Evolutionary conservation across 1,284 basidiomycete species (phyloP).

Genomic region (Puccinia coronata): DNA sequence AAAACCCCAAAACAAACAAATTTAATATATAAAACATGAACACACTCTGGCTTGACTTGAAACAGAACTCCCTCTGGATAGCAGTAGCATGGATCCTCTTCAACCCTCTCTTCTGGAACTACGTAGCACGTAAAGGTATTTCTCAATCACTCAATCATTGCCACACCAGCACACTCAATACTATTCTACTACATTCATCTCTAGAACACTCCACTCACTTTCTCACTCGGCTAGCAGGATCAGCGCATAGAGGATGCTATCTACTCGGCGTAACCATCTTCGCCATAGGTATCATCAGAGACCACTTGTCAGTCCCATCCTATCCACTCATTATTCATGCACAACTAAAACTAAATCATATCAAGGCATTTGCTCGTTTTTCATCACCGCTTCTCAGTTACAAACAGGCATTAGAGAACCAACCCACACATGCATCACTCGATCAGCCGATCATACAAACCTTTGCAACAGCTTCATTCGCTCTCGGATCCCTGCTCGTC

Average conservation of each 20-base stretch:
- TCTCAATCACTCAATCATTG: too few species aligned
- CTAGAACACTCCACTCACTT: constrained; percentile 57
- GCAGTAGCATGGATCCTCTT: constrained; percentile 24
- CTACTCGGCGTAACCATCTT: constrained; percentile 57
- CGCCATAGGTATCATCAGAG: constrained; percentile 54
- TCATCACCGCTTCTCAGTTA: too few species aligned
- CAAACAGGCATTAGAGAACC: constrained; percentile 31
- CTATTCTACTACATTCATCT: background rate
- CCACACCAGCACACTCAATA: background rate
- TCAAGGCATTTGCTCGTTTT: too few species aligned
- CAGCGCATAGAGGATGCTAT: constrained; percentile 57
- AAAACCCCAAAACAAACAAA: background rate
- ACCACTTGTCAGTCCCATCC: constrained; percentile 51
- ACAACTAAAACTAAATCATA: too few species aligned
- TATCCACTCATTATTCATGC: too few species aligned
- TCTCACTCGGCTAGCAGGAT: constrained; percentile 56
- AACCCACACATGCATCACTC: constrained; percentile 8
- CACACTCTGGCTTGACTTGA: too few species aligned
- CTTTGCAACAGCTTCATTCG: constrained; percentile 51
- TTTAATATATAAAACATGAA: background rate
- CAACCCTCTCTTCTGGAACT: constrained; percentile 50
- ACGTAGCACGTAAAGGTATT: constrained; percentile 38
- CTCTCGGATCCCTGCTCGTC: constrained; percentile 56
- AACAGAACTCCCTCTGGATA: constrained; percentile 26
- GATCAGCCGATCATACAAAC: background rate